Conservation (phyloP, 2,329 filamentous ascomycete species). For the Chrysoporthe cubensis region DNA sequence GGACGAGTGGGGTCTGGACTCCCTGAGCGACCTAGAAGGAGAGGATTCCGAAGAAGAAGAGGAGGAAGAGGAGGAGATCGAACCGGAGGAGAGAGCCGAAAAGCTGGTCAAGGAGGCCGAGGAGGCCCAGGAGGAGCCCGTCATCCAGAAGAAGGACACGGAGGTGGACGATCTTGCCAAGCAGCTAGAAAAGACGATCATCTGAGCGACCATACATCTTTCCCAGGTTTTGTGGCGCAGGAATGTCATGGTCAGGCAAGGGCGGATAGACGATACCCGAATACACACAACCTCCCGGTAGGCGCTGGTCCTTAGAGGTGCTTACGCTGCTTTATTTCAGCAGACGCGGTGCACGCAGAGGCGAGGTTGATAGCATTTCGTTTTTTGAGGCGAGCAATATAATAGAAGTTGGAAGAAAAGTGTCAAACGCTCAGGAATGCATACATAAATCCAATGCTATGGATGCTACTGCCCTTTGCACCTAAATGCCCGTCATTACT, state of each 20-base stretch:
- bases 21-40: slow-evolving; percentile 83
- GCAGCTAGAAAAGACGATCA: slow-evolving; percentile 71
- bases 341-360: not conserved
- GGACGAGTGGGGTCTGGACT: slow-evolving; percentile 83
- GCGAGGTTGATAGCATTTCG: not conserved
- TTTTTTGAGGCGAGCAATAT: not conserved
- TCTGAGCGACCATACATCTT: slow-evolving; percentile 40
- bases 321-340: not conserved
- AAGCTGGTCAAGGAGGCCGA: slow-evolving; percentile 72
- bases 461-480: not conserved
- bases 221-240: slow-evolving; percentile 24
- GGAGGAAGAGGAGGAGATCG: slow-evolving; percentile 67
- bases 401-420: not conserved
- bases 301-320: slow-evolving; percentile 14
- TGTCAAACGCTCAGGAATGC: not conserved
- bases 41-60: slow-evolving; percentile 72
- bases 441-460: not conserved
- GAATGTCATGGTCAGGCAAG: slow-evolving; percentile 26
- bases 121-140: slow-evolving; percentile 73
- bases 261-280: slow-evolving; percentile 31
- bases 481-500: slow-evolving; percentile 2
- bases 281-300: slow-evolving; percentile 28
- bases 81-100: slow-evolving; percentile 68
- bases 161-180: slow-evolving; percentile 82
- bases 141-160: slow-evolving; percentile 71